Percentiles rank a stretch among this genome's conserved stretches.
Evolutionary conservation across 2,329 filamentous ascomycete species (phyloP).

Genomic region (Ascochyta lentis): DNA sequence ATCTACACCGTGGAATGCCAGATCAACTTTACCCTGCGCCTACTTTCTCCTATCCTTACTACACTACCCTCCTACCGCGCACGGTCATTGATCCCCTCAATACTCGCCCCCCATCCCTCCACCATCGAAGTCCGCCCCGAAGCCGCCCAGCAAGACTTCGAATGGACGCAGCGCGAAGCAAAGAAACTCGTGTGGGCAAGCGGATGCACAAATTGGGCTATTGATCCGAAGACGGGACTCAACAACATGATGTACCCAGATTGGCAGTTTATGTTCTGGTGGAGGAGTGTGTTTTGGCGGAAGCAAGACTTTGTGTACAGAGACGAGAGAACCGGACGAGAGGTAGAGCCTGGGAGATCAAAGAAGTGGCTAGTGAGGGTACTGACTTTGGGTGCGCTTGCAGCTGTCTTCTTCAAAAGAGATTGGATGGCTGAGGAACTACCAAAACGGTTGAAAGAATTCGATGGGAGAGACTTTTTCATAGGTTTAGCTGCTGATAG

Average conservation of each 20-base stretch:
- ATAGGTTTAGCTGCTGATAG: neutral
- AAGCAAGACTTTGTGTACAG: conserved; percentile 49
- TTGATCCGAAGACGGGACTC: conserved; percentile 55
- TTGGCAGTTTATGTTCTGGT: conserved; percentile 59
- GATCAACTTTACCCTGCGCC: conserved; percentile 56
- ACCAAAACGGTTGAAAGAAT: conserved; percentile 13
- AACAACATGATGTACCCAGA: conserved; percentile 63
- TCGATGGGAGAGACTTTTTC: neutral
- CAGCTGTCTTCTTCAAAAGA: conserved; percentile 22
- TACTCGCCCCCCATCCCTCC: conserved; percentile 28
- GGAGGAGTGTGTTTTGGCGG: conserved; percentile 55
- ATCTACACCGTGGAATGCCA: conserved; percentile 61
- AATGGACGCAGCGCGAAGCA: conserved; percentile 52
- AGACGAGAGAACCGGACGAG: conserved; percentile 27
- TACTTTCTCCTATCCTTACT: conserved; percentile 52
- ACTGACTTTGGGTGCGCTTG: conserved; percentile 15
- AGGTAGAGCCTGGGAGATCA: conserved; percentile 22
- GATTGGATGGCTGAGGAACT: conserved; percentile 26
- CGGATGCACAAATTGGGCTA: conserved; percentile 61
- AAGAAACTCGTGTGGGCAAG: conserved; percentile 57
- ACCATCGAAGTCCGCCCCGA: conserved; percentile 48
- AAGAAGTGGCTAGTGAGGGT: conserved; percentile 18
- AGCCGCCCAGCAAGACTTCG: conserved; percentile 46
- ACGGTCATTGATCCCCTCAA: conserved; percentile 26
- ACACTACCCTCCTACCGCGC: conserved; percentile 38